These are phyloP conservation scores for Cytospora chrysosperma DNA, from an alignment of 2,329 filamentous ascomycete genomes.

Conservation along the genomic window DNA sequence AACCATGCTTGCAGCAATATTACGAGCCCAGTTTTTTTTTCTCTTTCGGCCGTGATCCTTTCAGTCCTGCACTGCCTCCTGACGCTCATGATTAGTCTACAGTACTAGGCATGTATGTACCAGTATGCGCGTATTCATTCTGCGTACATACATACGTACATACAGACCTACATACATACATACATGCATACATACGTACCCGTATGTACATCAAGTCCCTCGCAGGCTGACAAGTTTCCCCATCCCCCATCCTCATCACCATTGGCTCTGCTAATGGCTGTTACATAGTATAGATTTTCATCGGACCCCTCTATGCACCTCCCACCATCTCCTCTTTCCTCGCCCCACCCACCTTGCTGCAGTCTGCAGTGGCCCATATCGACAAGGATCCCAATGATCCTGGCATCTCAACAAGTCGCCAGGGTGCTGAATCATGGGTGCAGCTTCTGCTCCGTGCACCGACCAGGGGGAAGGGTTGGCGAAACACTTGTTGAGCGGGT, in stretches of 20 bases:
- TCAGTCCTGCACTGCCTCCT: background rate
- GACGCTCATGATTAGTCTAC: background rate
- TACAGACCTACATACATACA: background rate
- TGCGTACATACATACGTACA: background rate
- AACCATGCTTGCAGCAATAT: background rate
- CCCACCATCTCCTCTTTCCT: conserved; percentile 5
- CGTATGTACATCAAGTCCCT: conserved; percentile 16
- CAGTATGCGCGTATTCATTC: background rate
- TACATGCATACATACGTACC: background rate
- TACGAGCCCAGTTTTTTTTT: background rate
- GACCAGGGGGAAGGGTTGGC: background rate
- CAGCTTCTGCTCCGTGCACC: conserved; percentile 21
- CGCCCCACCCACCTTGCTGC: conserved; percentile 4
- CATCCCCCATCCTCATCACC: background rate
- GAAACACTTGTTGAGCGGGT: background rate
- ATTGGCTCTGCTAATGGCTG: conserved; percentile 17
- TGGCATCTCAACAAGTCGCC: conserved; percentile 10
- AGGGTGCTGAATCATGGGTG: conserved; percentile 4
- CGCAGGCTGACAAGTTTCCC: background rate
- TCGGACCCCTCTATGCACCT: conserved; percentile 15
- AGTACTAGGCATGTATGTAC: background rate
- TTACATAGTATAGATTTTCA: conserved; percentile 21
- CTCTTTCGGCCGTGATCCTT: background rate
- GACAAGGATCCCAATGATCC: conserved; percentile 15
- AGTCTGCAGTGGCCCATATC: conserved; percentile 16